Evolutionary conservation across 2,329 filamentous ascomycete species (phyloP).

Genomic region (Ploettnerulaceae sp.): DNA sequence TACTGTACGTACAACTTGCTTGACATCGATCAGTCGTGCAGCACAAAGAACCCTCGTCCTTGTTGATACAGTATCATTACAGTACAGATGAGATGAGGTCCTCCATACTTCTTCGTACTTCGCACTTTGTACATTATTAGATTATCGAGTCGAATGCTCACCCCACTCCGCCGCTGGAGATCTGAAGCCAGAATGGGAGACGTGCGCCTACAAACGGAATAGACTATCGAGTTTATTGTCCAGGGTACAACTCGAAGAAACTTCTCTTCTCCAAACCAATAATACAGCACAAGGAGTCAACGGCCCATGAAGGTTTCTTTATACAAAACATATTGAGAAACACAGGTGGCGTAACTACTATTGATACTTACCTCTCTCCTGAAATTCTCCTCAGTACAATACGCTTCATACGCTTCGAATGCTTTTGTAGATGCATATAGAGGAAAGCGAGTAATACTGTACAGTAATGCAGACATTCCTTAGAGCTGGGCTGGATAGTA

Average conservation of each 20-base stretch:
- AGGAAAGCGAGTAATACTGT: no score
- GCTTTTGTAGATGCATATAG: no score
- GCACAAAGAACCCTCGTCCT: slow-evolving; percentile 15
- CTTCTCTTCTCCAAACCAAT: no score
- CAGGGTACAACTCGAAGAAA: slow-evolving; percentile 18
- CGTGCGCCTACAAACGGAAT: slow-evolving; percentile 22
- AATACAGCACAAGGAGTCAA: no score
- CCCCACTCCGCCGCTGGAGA: slow-evolving; percentile 17
- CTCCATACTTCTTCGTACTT: no score
- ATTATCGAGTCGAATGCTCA: slow-evolving; percentile 9
- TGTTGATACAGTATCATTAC: no score
- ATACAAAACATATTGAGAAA: slow-evolving; percentile 6
- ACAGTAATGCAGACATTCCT: slow-evolving; percentile 3
- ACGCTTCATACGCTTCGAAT: no score
- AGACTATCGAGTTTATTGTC: slow-evolving; percentile 5
- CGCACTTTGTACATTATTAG: no score
- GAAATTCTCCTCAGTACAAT: no score
- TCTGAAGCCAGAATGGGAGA: slow-evolving; percentile 23
- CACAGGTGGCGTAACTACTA: not conserved
- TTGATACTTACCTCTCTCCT: no score
- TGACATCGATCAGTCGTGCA: slow-evolving; percentile 13
- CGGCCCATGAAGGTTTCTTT: not conserved
- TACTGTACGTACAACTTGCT: no score
- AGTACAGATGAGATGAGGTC: slow-evolving; percentile 5
- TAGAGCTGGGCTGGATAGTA: no score